phyloP scores from a whole-genome alignment of 805 yeast species.

The Debaryomyces castellii region DNA sequence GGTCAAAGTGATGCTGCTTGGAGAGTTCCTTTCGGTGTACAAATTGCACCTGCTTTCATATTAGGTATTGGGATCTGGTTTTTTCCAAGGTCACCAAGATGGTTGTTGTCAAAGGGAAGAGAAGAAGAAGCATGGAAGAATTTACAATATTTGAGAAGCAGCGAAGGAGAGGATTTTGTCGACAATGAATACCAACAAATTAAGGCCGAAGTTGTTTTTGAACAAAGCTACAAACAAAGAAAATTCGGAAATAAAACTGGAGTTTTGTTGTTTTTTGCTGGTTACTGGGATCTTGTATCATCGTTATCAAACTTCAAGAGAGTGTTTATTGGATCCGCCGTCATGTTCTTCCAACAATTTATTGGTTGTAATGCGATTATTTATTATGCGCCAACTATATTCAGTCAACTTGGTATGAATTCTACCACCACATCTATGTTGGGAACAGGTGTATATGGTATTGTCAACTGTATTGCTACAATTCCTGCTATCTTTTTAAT shows the following conservation, averaged over 20 bases:
- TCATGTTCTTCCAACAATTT: slow-evolving; percentile 31
- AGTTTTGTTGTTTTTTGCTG: slow-evolving; percentile 5
- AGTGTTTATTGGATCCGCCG: slow-evolving; percentile 29
- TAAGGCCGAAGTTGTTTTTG: slow-evolving; percentile 14
- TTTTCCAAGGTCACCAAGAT: slow-evolving; percentile 55
- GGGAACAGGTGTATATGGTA: slow-evolving; percentile 30
- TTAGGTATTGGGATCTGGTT: slow-evolving; percentile 39
- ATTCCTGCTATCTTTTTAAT: slow-evolving; percentile 32
- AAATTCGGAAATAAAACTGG: slow-evolving; percentile 11
- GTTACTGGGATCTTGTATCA: slow-evolving; percentile 11
- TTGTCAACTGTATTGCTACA: slow-evolving; percentile 30
- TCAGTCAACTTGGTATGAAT: slow-evolving; percentile 26
- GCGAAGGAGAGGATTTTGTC: slow-evolving; percentile 14
- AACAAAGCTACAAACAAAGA: slow-evolving; percentile 8
- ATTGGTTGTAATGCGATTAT: slow-evolving; percentile 35
- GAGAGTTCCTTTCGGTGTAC: slow-evolving; percentile 50
- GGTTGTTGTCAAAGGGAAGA: slow-evolving; percentile 51
- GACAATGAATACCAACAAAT: slow-evolving; percentile 16
- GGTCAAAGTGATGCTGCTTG: slow-evolving; percentile 23
- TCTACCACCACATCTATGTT: slow-evolving; percentile 23
- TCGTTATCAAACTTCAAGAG: slow-evolving; percentile 28
- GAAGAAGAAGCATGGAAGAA: slow-evolving; percentile 45
- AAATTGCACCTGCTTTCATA: slow-evolving; percentile 47
- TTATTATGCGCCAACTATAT: slow-evolving; percentile 35
- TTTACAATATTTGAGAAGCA: slow-evolving; percentile 17